These are phyloP conservation scores for Ulmus americana DNA, from an alignment of 331 rosid species.

Conservation along the genomic window DNA sequence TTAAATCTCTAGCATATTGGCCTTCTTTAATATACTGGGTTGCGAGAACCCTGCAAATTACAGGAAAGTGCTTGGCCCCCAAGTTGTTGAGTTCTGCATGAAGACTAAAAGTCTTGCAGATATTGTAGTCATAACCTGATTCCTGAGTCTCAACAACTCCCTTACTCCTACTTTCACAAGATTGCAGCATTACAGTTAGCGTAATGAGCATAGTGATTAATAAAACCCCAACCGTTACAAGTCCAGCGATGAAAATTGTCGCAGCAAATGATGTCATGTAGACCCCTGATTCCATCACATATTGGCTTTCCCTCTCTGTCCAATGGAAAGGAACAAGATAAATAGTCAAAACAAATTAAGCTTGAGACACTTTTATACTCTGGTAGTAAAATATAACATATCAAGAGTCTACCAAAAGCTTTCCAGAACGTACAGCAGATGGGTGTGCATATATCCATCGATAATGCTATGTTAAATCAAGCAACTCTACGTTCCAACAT, in stretches of 20 bases:
- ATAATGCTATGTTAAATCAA: background rate
- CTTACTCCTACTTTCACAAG: constrained; percentile 54
- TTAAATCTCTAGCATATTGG: constrained; percentile 66
- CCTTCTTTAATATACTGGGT: constrained; percentile 51
- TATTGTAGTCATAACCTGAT: constrained; percentile 33
- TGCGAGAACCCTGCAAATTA: constrained; percentile 41
- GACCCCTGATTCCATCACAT: constrained; percentile 58
- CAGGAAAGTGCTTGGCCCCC: constrained; percentile 46
- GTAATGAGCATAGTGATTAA: constrained; percentile 54
- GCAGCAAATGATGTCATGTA: constrained; percentile 68
- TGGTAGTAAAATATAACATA: background rate
- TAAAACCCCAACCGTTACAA: constrained; percentile 51
- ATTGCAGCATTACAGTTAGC: constrained; percentile 64
- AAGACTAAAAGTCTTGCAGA: constrained; percentile 48
- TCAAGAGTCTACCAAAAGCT: background rate
- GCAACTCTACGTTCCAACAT: background rate
- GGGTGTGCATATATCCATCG: background rate
- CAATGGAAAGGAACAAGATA: constrained; percentile 21
- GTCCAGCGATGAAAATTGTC: constrained; percentile 53
- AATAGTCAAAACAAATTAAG: background rate
- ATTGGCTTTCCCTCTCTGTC: constrained; percentile 53
- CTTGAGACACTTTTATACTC: background rate
- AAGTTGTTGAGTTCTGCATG: constrained; percentile 62
- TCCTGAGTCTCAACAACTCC: constrained; percentile 47
- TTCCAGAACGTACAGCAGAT: background rate